phyloP scores from a whole-genome alignment of 1,139 yeast genomes.

The Sugiyamaella sp. region DNA sequence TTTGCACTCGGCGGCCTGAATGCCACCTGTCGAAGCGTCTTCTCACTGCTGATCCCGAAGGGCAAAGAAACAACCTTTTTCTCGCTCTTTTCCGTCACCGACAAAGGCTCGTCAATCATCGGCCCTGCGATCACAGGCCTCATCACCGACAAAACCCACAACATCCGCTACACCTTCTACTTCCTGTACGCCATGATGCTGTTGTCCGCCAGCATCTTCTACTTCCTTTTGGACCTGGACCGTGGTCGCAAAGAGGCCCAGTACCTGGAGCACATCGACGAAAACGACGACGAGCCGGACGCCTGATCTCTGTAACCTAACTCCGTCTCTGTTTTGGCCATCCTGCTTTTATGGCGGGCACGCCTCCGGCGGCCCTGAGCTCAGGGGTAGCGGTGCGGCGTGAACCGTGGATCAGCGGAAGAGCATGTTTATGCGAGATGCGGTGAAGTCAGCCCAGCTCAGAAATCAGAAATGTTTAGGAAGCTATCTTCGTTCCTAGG shows the following conservation, averaged over 20 bases:
- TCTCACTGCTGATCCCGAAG: conserved; percentile 63
- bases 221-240: conserved; percentile 51
- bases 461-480: conserved; percentile 3
- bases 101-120: conserved; percentile 69
- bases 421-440: neutral
- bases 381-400: neutral
- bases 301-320: neutral
- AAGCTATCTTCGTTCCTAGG: conserved; percentile 17
- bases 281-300: conserved; percentile 14
- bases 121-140: conserved; percentile 70
- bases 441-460: neutral
- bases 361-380: neutral
- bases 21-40: conserved; percentile 64
- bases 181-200: conserved; percentile 55
- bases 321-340: neutral
- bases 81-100: conserved; percentile 70
- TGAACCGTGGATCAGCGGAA: neutral
- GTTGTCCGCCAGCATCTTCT: conserved; percentile 55
- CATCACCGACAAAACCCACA: conserved; percentile 67
- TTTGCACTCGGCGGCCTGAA: conserved; percentile 67
- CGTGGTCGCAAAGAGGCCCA: conserved; percentile 52
- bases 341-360: neutral
- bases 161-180: conserved; percentile 68
- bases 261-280: conserved; percentile 33
- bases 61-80: conserved; percentile 73